A percentile compares a stretch with the other conserved stretches of the same genome.
phyloP scores from a whole-genome alignment of 495 filamentous ascomycete species.

The Lasiosphaeria miniovina region DNA sequence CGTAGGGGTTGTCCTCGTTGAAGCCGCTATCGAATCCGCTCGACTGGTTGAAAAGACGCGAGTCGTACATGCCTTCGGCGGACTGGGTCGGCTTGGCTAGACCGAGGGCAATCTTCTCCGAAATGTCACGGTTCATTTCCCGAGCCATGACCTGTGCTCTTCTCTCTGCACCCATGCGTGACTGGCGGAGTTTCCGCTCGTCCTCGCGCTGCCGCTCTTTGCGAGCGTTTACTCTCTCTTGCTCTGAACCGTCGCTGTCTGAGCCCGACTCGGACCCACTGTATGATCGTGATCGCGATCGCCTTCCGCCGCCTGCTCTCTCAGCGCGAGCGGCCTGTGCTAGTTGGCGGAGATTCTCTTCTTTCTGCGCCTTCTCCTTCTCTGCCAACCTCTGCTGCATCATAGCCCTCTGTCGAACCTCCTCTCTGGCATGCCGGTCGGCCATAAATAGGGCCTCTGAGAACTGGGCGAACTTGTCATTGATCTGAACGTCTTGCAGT shows the following conservation, averaged over 20 bases:
- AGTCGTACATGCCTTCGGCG: slow-evolving; percentile 93
- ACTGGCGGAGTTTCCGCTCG: slow-evolving; percentile 87
- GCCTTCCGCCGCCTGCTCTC: slow-evolving; percentile 53
- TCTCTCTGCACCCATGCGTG: slow-evolving; percentile 91
- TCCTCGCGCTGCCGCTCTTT: slow-evolving; percentile 75
- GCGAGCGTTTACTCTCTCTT: slow-evolving; percentile 74
- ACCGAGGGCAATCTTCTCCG: slow-evolving; percentile 93
- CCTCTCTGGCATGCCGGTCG: slow-evolving; percentile 90
- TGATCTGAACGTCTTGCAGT: slow-evolving; percentile 92
- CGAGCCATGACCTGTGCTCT: slow-evolving; percentile 86
- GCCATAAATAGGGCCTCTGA: slow-evolving; percentile 91
- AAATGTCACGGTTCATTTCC: slow-evolving; percentile 95
- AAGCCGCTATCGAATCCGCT: slow-evolving; percentile 85
- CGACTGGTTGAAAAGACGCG: slow-evolving; percentile 88
- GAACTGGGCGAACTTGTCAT: slow-evolving; percentile 98
- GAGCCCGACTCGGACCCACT: slow-evolving; percentile 59
- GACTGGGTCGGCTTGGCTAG: slow-evolving; percentile 91
- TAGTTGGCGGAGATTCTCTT: slow-evolving; percentile 84
- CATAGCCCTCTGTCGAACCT: slow-evolving; percentile 84
- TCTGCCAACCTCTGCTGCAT: slow-evolving; percentile 98
- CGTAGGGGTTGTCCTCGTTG: slow-evolving; percentile 97
- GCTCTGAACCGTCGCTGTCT: slow-evolving; percentile 62
- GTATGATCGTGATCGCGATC: slow-evolving; percentile 47
- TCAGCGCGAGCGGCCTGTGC: slow-evolving; percentile 91
- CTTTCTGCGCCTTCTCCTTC: slow-evolving; percentile 91